These are phyloP conservation scores for Fusarium sp. DNA, from an alignment of 2,329 filamentous ascomycete species.

Conservation along the genomic window DNA sequence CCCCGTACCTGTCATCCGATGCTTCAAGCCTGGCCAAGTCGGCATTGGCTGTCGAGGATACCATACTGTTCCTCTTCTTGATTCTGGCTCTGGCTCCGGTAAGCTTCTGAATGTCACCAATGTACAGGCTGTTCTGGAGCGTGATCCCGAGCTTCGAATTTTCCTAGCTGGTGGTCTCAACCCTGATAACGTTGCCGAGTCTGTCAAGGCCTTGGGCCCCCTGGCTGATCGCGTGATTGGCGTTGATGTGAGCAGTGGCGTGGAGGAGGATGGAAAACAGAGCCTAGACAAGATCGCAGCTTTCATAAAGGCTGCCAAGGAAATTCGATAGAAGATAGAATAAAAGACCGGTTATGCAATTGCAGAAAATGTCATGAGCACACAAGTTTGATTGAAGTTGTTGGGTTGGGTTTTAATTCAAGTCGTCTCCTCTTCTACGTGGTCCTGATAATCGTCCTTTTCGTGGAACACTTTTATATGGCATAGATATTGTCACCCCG, in stretches of 20 bases:
- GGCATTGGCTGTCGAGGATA: constrained; percentile 81
- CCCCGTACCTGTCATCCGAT: constrained; percentile 89
- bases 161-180: constrained; percentile 88
- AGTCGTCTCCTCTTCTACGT: background rate
- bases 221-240: constrained; percentile 75
- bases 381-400: background rate
- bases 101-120: constrained; percentile 78
- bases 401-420: background rate
- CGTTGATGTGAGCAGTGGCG: constrained; percentile 94
- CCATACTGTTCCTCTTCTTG: constrained; percentile 85
- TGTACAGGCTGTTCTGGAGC: constrained; percentile 74
- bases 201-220: constrained; percentile 72
- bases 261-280: constrained; percentile 86
- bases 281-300: constrained; percentile 82
- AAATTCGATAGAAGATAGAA: constrained; percentile 57
- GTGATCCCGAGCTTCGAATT: constrained; percentile 78
- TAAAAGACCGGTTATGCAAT: constrained; percentile 7
- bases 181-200: constrained; percentile 79
- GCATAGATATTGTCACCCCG: background rate
- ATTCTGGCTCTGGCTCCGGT: constrained; percentile 88
- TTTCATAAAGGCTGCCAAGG: constrained; percentile 83
- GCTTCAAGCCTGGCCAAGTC: constrained; percentile 82
- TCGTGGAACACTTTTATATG: background rate
- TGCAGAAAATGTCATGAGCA: background rate
- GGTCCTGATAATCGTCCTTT: background rate